Evolutionary conservation across 202 grass and related monocot species (phyloP), one percentile per base, ranked within the genome.

Genomic region (Setaria viridis): DNA sequence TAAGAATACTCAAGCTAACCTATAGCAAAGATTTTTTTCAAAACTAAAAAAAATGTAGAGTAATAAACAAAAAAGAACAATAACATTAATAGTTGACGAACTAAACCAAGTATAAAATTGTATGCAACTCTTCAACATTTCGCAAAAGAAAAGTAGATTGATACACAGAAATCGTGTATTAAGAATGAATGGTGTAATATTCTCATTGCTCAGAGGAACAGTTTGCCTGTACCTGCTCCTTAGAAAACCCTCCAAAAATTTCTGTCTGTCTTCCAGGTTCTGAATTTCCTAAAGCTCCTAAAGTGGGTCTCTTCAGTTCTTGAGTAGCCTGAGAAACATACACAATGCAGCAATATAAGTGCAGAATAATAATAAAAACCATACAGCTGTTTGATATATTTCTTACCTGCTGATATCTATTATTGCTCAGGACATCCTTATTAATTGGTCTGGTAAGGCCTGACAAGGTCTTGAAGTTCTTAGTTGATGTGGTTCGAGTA

Each of bases 251-350:
- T 81, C 81, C 71, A 72, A 76, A 86, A 42, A 14, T 16, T 74
- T 70, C 67, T 42, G 54, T 45, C 79, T 86, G 88, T 78, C 68
- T 83, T 43, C 82, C 88, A 76, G 79, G 82, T 76, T 76, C 78
- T 34, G 79, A 80, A 84, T 94, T 91, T 77, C 68, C 90, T 82
- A 87, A 78, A 43, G 75, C 82, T 86, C 85, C 91, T 85, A 93
- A 91, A 83, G 91, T 69, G 62, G 82, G 85, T 5, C 57, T 93
- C 21, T 90, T 87, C 71, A 82, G 32, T 82, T 86, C 77, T 87
- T 98, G 85, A 72, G 88, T 75, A 75, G 69, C 70, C 63, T 85
- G 80, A 48, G 57, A 50, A 7, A 12, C 73, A 88, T 88, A 63
- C 64, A 85, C 15, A 80, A 74, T 33, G 0, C 78, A 85, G 35